Base-by-base conservation (phyloP, 352 stramenopile genomes). In the Elongisporangium undulatum region DNA sequence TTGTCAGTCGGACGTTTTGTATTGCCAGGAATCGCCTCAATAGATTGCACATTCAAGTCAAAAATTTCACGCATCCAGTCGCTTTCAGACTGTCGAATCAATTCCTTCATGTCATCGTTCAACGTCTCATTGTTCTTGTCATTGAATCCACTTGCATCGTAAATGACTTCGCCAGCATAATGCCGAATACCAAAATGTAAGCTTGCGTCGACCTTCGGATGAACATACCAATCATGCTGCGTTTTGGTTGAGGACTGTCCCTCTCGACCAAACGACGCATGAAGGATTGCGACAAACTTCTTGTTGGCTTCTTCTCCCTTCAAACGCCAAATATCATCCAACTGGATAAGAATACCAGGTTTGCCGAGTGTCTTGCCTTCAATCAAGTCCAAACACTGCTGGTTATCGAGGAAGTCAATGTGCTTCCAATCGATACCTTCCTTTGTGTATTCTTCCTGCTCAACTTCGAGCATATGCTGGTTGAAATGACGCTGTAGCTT, bases 61-160 rank as follows among this genome's bases (percentile, higher is more conserved):
- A 96, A 94, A 59, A 96, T 94, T 16, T 79, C 71, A 45, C 79
- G 82, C 58, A 96, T 77, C 85, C 85, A 96, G 39, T 89, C 77
- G 54, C 80, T 95, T 57, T 74, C 67, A 4, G 83, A 95, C 65
- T 94, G 77, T 13, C 94, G 89, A 54, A 96, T 91, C 12, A 97
- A 69, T 59, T 97, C 89, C 71, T 96, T 96, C 87, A 96, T 95
- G 56, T 97, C 92, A 62, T 96, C 89, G 61, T 97, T 96, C 61
- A 99, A 63, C 53, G 91, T 98, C 68, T 99, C 97, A 59, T 98
- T 98, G 85, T 99, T 99, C 75, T 99, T 99, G 67, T 99, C 97
- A 26, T 99, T 97, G 69, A 99, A 99, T 29, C 94, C 94, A 61
- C 87, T 97, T 0, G 92, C 96, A 62, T 97, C 97, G 76, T 99